A percentile compares a stretch with the other conserved stretches of the same genome.
Evolutionary conservation across 192 early-diverging fungal species (phyloP).

Genomic region (Cladochytrium replicatum): DNA sequence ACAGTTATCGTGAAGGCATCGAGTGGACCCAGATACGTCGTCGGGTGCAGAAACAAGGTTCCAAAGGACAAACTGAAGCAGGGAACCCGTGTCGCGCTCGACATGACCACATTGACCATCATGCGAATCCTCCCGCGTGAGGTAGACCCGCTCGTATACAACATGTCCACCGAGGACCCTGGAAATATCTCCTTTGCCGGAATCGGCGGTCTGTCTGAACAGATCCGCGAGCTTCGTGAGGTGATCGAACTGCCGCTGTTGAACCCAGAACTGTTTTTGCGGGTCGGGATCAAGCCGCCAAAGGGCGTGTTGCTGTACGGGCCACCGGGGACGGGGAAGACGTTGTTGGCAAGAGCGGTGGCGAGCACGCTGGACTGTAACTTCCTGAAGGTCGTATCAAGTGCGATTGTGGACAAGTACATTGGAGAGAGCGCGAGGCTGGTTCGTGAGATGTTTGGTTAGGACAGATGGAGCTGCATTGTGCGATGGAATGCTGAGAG

Average conservation of each 20-base stretch:
- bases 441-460: constrained; percentile 98
- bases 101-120: constrained; percentile 99
- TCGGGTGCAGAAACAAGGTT: constrained; percentile 89
- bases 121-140: constrained; percentile 98
- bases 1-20: constrained; percentile 95
- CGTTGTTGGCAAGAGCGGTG: constrained; percentile 91
- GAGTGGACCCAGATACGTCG: constrained; percentile 93
- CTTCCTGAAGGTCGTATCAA: constrained; percentile 96
- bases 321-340: constrained; percentile 97
- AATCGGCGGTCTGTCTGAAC: constrained; percentile 90
- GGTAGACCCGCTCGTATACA: constrained; percentile 98
- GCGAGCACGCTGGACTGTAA: constrained; percentile 96
- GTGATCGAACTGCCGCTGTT: constrained; percentile 97
- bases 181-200: constrained; percentile 92
- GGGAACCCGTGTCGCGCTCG: constrained; percentile 92
- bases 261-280: constrained; percentile 95
- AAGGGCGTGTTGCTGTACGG: constrained; percentile 97
- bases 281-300: constrained; percentile 97
- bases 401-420: constrained; percentile 99
- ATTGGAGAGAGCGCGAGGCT: constrained; percentile 98
- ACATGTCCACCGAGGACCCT: constrained; percentile 97
- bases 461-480: too few species aligned
- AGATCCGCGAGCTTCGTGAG: constrained; percentile 96
- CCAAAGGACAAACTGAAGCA: constrained; percentile 92
- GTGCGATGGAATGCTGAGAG: background rate